Base-by-base conservation (phyloP, 306 rosid species). In the Fagus crenata region DNA sequence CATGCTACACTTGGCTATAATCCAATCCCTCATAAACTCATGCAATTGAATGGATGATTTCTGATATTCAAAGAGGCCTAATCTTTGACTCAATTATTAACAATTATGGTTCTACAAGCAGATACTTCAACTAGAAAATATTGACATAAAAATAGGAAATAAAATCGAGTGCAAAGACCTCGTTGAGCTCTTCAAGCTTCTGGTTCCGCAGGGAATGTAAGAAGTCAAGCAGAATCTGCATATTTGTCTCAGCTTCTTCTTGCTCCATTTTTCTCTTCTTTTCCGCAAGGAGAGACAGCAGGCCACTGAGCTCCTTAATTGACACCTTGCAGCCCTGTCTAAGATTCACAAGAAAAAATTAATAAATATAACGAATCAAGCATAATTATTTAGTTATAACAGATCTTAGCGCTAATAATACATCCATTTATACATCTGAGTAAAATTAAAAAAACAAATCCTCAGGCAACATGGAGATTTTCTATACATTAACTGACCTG, bases 181-280 rank as follows among this genome's bases (percentile, higher is more conserved):
- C 97, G 67, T 81, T 88, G 74, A 95, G 86, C 87, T 95, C 97
- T 8, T 87, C 92, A 78, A 87, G 80, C 79, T 95, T 95, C 80
- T 95, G 93, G 89, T 86, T 92, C 81, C 93, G 90, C 71, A 92
- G 81, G 82, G 96, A 89, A 84, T 88, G 89, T 87, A 95, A 86
- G 87, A 95, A 95, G 67, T 95, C 99, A 6, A 92, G 85, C 83
- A 95, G 78, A 71, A 95, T 92, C 83, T 95, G 94, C 99, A 91
- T 85, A 76, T 95, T 95, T 91, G 91, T 88, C 80, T 90, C 96
- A 17, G 99, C 94, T 83, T 90, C 97, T 85, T 95, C 99, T 83
- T 92, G 99, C 78, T 91, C 99, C 93, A 91, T 92, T 86, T 95
- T 95, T 83, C 93, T 88, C 87, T 92, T 95, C 86, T 91, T 95